Evolutionary conservation across 2,329 filamentous ascomycete species (phyloP), one percentile per base, ranked within the genome.

Genomic region (Gremmenia infestans): DNA sequence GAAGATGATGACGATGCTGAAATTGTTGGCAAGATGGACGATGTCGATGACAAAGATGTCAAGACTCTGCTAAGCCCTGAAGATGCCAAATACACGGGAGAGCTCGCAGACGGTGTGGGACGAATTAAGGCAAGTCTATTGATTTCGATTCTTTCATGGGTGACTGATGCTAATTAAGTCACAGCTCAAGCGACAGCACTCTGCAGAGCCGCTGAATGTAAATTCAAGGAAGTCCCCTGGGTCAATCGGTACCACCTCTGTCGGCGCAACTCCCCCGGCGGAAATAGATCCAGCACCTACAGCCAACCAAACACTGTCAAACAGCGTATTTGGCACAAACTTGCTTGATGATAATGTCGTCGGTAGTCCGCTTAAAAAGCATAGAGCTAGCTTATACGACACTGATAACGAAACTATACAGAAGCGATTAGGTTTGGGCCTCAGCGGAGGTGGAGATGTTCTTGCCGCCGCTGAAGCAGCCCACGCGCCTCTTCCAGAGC

Each of bases 171-270:
- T 73, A 59, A 74, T 58, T 71, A 53, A 5, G 28, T 35, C 14
- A 66, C 66, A 92, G 89, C 83, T 93, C 60, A 93, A 93, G 77
- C 82, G 89, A 61, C 86, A 88, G 61, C 88, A 91, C 70, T 92
- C 89, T 9, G 82, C 81, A 40, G 89, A 91, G 50, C 85, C 84
- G 11, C 76, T 87, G 19, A 78, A 76, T 66, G 68, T 70, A 61
- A 60, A 73, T 42, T 70, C 73, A 48, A 68, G 74, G 56, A 76
- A 73, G 52, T 72, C 76, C 48, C 76, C 81, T 55, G 76, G 79
- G 54, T 72, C 77, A 36, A 72, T 72, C 55, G 70, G 73, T 39
- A 76, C 72, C 9, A 74, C 76, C 59, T 67, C 71, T 32, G 65
- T 68, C 15, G 72, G 70, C 22, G 63, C 70, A 61, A 75, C 76